Base-by-base conservation (phyloP, 768 basidiomycete genomes). In the Termitomyces sp. region DNA sequence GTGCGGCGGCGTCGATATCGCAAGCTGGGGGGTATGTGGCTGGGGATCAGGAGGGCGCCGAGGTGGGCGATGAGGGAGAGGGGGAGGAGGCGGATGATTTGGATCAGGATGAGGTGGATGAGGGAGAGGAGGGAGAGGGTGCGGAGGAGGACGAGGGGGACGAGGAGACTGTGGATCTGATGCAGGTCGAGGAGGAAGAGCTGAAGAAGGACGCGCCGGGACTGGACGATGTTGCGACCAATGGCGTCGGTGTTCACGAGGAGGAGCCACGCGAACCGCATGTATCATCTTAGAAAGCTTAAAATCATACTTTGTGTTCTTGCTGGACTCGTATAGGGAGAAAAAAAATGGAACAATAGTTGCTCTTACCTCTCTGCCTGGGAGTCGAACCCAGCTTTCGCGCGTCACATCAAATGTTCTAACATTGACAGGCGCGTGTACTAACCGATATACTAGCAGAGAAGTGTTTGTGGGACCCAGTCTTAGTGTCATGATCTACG, bases 131-230 rank as follows among this genome's bases (percentile, higher is more conserved):
- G 31, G 72, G 6, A 1, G 20, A 42, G 20, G 20, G 12, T 4
- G 39, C 1, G 0, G 41, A 42, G 6, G 41, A 42, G 41, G 16
- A 68, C 10, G 75, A 74, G 45, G 74, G 72, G 16, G 70, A 69
- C 16, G 72, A 65, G 13, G 73, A 64, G 15, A 67, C 57, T 29
- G 75, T 70, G 10, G 73, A 71, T 29, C 42, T 52, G 22, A 67
- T 67, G 66, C 69, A 70, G 13, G 70, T 68, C 13, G 76, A 71
- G 6, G 74, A 70, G 48, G 45, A 7, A 18, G 45, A 47, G 45
- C 10, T 28, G 45, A 26, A 18, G 45, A 8, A 49, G 29, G 47
- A 49, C 9, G 29, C 29, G 2, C n/a, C n/a, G 39, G 39, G 39
- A 8, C 39, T 41, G 7, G 39, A 20, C n/a, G 8, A 36, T 36